phyloP scores from a whole-genome alignment of 78 protist genomes.

The Tieghemostelium lacteum region DNA sequence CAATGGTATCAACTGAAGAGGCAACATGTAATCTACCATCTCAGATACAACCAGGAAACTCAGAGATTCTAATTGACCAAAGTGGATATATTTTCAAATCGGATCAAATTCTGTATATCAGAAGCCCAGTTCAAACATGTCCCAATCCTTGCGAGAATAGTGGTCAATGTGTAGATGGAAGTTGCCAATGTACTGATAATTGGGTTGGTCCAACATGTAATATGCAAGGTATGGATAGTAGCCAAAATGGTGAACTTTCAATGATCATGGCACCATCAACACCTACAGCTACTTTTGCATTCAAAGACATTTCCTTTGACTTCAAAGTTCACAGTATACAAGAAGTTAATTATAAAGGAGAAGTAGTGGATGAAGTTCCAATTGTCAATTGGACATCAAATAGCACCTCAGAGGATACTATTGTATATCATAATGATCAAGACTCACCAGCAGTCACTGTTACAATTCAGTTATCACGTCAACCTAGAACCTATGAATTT shows the following conservation, averaged over 20 bases:
- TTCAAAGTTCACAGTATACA: conserved; percentile 2
- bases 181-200: conserved; percentile 16
- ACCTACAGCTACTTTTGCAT: not conserved
- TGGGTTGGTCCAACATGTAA: conserved; percentile 20
- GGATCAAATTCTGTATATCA: no score
- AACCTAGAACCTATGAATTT: conserved; percentile 3
- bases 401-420: not conserved
- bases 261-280: not conserved
- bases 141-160: not conserved
- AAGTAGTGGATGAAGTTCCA: not conserved
- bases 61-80: no score
- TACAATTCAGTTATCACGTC: not conserved
- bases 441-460: not conserved
- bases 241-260: no score
- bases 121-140: not conserved
- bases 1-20: no score
- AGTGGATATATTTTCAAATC: no score
- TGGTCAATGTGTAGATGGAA: conserved; percentile 33
- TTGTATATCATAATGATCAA: not conserved
- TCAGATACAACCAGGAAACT: no score
- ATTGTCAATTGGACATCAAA: conserved; percentile 17
- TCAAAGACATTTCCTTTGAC: not conserved
- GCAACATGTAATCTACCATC: no score
- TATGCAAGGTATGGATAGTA: not conserved
- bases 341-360: not conserved